These are phyloP conservation scores for Hawksworthiomyces lignivorus DNA, from an alignment of 2,329 filamentous ascomycete species.

Conservation along the genomic window DNA sequence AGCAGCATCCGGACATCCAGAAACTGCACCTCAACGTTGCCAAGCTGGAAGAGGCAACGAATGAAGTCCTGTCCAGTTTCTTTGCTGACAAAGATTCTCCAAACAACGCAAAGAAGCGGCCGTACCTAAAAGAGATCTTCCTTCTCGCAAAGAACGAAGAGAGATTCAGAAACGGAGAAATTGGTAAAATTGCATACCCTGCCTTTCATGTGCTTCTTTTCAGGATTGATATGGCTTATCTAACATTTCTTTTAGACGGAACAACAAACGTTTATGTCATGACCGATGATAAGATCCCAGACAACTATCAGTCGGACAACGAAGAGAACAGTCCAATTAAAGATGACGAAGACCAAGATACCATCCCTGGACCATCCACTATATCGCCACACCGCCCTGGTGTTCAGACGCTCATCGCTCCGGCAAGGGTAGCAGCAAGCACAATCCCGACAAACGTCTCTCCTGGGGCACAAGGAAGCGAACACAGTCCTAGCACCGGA, in stretches of 20 bases:
- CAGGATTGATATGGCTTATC: background rate
- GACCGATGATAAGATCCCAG: constrained; percentile 43
- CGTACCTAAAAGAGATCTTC: constrained; percentile 53
- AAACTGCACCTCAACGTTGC: constrained; percentile 45
- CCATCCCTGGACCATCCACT: constrained; percentile 24
- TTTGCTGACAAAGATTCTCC: constrained; percentile 48
- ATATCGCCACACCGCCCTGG: constrained; percentile 22
- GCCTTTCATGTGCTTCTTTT: background rate
- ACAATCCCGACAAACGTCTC: constrained; percentile 4
- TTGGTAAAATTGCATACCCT: constrained; percentile 52
- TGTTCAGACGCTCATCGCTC: constrained; percentile 26
- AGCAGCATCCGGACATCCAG: constrained; percentile 44
- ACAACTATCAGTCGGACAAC: constrained; percentile 40
- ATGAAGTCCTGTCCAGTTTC: constrained; percentile 50
- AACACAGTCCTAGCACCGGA: constrained; percentile 34
- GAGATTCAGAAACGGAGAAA: constrained; percentile 46
- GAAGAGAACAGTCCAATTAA: constrained; percentile 33
- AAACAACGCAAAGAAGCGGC: constrained; percentile 46
- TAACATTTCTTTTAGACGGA: constrained; percentile 31
- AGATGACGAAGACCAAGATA: constrained; percentile 34
- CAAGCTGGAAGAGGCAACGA: constrained; percentile 51
- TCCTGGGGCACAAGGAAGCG: constrained; percentile 21
- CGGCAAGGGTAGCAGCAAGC: background rate
- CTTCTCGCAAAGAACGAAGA: constrained; percentile 51
- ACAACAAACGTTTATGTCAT: constrained; percentile 41